phyloP scores from a whole-genome alignment of 139 green algal species.

The Chlamydomonas sp. region DNA sequence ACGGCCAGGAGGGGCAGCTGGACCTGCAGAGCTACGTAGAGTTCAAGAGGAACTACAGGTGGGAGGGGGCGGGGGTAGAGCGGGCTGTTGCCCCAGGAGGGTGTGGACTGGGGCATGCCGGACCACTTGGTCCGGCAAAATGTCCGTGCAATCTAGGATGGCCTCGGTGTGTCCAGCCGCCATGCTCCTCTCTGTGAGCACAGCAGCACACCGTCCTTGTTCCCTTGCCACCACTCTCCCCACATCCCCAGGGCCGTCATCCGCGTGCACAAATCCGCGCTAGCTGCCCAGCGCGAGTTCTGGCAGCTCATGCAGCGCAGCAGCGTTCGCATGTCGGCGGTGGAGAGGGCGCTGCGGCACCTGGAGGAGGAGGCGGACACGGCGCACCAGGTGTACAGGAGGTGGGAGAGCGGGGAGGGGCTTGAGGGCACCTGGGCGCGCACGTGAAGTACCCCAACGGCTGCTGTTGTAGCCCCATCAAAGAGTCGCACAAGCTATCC shows the following conservation, averaged over 20 bases:
- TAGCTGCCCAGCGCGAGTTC: constrained; percentile 26
- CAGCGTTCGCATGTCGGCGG: not conserved
- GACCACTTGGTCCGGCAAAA: not conserved
- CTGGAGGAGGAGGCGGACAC: not conserved
- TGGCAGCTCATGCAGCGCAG: constrained; percentile 31
- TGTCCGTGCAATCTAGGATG: too few relatives aligned
- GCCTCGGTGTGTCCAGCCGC: not conserved
- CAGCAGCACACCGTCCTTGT: not conserved
- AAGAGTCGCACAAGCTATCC: not conserved
- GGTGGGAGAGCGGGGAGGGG: not conserved
- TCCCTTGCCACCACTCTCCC: not conserved
- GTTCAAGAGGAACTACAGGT: constrained; percentile 37
- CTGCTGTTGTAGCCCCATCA: not conserved
- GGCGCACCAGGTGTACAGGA: not conserved
- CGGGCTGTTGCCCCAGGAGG: not conserved
- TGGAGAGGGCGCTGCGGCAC: not conserved
- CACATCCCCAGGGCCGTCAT: constrained; percentile 16
- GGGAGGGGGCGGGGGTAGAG: too few relatives aligned
- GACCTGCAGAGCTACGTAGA: constrained; percentile 42
- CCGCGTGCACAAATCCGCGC: constrained; percentile 41
- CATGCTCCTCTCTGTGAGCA: not conserved
- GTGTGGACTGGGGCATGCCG: not conserved
- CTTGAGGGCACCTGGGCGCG: not conserved
- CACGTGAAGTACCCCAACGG: not conserved
- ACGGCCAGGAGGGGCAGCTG: constrained; percentile 9